A percentile compares a stretch with the other conserved stretches of the same genome.
Conservation (phyloP, 768 basidiomycete species). For the Mycena albidolilacea region DNA sequence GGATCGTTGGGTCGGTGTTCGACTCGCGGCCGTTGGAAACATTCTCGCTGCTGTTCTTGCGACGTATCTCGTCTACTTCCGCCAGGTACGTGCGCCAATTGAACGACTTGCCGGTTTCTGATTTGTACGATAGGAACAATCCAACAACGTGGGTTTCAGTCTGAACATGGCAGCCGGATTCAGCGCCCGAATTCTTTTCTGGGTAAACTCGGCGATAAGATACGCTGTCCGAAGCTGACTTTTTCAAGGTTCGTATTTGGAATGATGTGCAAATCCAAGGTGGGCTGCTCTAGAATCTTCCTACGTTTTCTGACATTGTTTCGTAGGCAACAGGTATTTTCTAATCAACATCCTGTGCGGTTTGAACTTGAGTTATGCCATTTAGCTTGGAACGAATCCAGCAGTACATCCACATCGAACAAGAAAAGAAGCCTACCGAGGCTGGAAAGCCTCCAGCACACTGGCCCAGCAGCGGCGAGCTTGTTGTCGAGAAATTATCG, state of each 20-base stretch:
- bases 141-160: slow-evolving; percentile 55
- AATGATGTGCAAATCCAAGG: slow-evolving; percentile 51
- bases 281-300: slow-evolving; percentile 36
- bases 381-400: slow-evolving; percentile 69
- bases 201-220: slow-evolving; percentile 16
- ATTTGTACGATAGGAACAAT: slow-evolving; percentile 44
- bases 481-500: slow-evolving; percentile 50
- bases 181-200: slow-evolving; percentile 60
- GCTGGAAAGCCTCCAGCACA: slow-evolving; percentile 69
- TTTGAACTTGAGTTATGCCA: slow-evolving; percentile 40
- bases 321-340: slow-evolving; percentile 43
- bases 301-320: slow-evolving; percentile 37
- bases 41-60: slow-evolving; percentile 61
- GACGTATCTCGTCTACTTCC: slow-evolving; percentile 35
- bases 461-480: slow-evolving; percentile 52
- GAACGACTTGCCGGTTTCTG: neutral
- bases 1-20: slow-evolving; percentile 50
- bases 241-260: slow-evolving; percentile 42
- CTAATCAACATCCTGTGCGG: neutral
- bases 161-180: slow-evolving; percentile 65
- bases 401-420: slow-evolving; percentile 63
- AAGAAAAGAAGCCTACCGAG: slow-evolving; percentile 55
- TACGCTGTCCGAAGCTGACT: neutral
- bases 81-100: slow-evolving; percentile 47
- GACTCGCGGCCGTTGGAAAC: slow-evolving; percentile 62